Percentiles rank a stretch among this genome's conserved stretches.
Evolutionary conservation across 257 asterid species (phyloP).

Genomic region (Plantago ovata): DNA sequence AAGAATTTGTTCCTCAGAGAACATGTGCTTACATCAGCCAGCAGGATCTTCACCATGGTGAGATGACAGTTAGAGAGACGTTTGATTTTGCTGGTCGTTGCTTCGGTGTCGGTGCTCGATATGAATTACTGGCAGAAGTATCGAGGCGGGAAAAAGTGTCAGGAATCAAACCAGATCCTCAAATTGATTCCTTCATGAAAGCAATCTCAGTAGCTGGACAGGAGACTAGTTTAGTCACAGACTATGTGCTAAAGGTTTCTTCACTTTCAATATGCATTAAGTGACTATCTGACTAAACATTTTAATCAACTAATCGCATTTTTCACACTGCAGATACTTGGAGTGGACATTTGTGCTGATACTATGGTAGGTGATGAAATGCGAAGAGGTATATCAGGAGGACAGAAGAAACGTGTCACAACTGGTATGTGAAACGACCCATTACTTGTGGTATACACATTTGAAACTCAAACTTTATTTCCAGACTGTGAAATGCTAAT

Average conservation of each 20-base stretch:
- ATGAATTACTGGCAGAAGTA: slow-evolving; percentile 46
- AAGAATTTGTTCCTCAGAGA: slow-evolving; percentile 51
- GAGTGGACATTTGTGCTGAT: slow-evolving; percentile 64
- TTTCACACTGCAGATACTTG: slow-evolving; percentile 39
- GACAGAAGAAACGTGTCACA: slow-evolving; percentile 68
- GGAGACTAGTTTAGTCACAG: slow-evolving; percentile 53
- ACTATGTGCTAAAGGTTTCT: slow-evolving; percentile 55
- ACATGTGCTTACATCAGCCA: slow-evolving; percentile 59
- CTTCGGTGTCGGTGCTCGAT: slow-evolving; percentile 53
- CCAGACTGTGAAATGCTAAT: too few species aligned
- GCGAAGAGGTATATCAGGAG: slow-evolving; percentile 74
- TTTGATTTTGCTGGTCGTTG: slow-evolving; percentile 48
- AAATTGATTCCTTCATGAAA: slow-evolving; percentile 60
- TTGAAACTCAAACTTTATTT: background rate
- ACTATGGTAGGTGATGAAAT: slow-evolving; percentile 70
- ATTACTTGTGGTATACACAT: background rate
- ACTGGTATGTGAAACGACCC: slow-evolving; percentile 33
- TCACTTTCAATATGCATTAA: slow-evolving; percentile 2
- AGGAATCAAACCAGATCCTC: slow-evolving; percentile 57
- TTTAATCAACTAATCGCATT: background rate
- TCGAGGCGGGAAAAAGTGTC: slow-evolving; percentile 52
- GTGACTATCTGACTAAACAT: background rate
- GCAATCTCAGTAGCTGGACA: slow-evolving; percentile 60
- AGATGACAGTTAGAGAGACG: slow-evolving; percentile 59
- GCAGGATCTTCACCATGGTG: slow-evolving; percentile 63